These are phyloP conservation scores for Ottelia alismoides DNA, from an alignment of 106 monocot species.

Conservation along the genomic window DNA sequence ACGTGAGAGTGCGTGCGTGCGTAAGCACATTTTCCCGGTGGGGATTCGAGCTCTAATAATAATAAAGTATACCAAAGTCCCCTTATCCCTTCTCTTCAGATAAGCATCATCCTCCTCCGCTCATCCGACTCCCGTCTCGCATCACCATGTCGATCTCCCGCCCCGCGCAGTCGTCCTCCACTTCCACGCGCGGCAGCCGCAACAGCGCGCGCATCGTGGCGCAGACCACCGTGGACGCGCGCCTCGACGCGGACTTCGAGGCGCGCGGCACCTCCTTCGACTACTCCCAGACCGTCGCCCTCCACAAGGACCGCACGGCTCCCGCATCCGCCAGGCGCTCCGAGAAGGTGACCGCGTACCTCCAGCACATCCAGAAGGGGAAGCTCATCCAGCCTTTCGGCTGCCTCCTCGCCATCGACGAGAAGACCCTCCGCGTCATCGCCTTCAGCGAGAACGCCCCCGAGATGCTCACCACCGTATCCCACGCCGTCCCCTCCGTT, in stretches of 20 bases:
- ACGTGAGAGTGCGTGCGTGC: too few species aligned
- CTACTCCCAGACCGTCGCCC: conserved; percentile 48
- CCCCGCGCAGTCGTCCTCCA: conserved; percentile 31
- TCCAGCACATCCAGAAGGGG: conserved; percentile 79
- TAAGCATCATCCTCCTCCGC: too few species aligned
- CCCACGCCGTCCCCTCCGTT: conserved; percentile 60
- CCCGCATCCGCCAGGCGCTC: conserved; percentile 16
- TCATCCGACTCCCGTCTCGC: too few species aligned
- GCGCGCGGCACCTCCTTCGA: conserved; percentile 52
- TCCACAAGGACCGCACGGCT: conserved; percentile 1
- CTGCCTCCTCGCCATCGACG: conserved; percentile 69
- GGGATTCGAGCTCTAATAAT: too few species aligned
- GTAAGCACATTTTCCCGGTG: too few species aligned
- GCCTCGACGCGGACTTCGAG: conserved; percentile 62
- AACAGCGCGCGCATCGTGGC: conserved; percentile 71
- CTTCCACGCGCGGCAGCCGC: conserved; percentile 35
- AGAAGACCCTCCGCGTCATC: conserved; percentile 54
- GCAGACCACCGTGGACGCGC: conserved; percentile 79
- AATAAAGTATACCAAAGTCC: too few species aligned
- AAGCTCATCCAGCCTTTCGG: conserved; percentile 87
- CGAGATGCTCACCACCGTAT: conserved; percentile 85
- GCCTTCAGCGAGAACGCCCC: conserved; percentile 84
- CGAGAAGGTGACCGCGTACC: conserved; percentile 58
- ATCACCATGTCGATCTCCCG: conserved; percentile 52
- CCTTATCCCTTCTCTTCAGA: too few species aligned